Percentiles rank a stretch among this genome's conserved stretches.
Conservation (phyloP, 1,139 yeast genomes). For the Kurtzmaniella quercitrusa region DNA sequence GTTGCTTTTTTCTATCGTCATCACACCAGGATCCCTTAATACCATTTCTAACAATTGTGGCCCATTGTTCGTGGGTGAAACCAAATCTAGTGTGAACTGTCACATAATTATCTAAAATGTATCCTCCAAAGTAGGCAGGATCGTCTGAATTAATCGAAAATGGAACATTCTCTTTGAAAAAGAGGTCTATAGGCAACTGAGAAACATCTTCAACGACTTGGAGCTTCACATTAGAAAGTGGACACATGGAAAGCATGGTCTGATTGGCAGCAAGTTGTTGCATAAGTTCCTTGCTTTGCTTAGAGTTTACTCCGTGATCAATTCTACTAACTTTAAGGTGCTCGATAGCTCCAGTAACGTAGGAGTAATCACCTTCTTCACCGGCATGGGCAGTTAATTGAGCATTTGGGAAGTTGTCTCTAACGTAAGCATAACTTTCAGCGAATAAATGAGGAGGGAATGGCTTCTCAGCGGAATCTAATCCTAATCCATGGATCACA, state of each 20-base stretch:
- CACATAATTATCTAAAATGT: constrained; percentile 68
- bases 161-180: constrained; percentile 60
- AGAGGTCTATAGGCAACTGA: constrained; percentile 59
- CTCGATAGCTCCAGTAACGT: constrained; percentile 54
- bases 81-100: constrained; percentile 63
- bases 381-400: constrained; percentile 83
- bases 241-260: constrained; percentile 67
- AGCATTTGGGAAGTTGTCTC: constrained; percentile 43
- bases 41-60: constrained; percentile 51
- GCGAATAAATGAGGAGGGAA: constrained; percentile 66
- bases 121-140: constrained; percentile 85
- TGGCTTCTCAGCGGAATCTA: constrained; percentile 73
- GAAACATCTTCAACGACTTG: constrained; percentile 66
- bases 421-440: constrained; percentile 54
- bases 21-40: constrained; percentile 71
- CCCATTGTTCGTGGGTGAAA: constrained; percentile 56
- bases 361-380: constrained; percentile 76
- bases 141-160: constrained; percentile 80
- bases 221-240: constrained; percentile 68
- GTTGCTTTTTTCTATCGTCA: constrained; percentile 45
- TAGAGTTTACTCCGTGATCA: constrained; percentile 74
- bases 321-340: constrained; percentile 60
- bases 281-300: constrained; percentile 50
- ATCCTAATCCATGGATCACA: constrained; percentile 65
- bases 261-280: constrained; percentile 49